A percentile compares a stretch with the other conserved stretches of the same genome.
Evolutionary conservation across 2,329 filamentous ascomycete genomes (phyloP).

Genomic region (Stenocarpella maydis): DNA sequence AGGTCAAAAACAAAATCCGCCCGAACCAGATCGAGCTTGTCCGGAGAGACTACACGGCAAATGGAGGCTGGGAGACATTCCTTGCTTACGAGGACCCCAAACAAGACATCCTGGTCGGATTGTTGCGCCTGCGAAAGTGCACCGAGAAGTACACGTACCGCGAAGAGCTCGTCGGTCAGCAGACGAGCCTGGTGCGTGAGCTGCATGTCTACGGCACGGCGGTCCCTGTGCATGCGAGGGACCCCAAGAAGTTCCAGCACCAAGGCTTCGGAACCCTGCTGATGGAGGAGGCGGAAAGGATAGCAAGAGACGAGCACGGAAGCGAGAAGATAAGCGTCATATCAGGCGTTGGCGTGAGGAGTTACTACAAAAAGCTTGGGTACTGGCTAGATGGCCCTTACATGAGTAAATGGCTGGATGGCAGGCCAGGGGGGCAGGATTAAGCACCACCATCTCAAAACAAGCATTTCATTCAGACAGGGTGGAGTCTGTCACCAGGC

Average conservation of each 20-base stretch:
- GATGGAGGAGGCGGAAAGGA: constrained; percentile 98
- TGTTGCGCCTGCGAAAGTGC: constrained; percentile 90
- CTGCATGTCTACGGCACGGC: constrained; percentile 97
- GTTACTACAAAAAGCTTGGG: constrained; percentile 92
- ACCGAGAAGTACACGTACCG: constrained; percentile 91
- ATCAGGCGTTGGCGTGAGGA: constrained; percentile 94
- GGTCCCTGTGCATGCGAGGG: constrained; percentile 94
- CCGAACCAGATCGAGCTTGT: constrained; percentile 96
- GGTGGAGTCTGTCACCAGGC: not conserved
- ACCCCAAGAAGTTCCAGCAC: constrained; percentile 97
- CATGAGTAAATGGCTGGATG: constrained; percentile 72
- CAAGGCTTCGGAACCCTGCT: constrained; percentile 94
- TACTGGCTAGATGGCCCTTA: constrained; percentile 95
- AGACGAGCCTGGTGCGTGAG: constrained; percentile 90
- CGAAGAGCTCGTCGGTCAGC: constrained; percentile 83
- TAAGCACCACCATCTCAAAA: not conserved
- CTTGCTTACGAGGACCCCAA: constrained; percentile 97
- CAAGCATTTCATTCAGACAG: not conserved
- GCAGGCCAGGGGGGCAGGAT: constrained; percentile 45
- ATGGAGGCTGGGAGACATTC: constrained; percentile 98
- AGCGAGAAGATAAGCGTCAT: constrained; percentile 96
- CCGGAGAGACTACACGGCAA: constrained; percentile 90
- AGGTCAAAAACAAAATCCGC: constrained; percentile 98
- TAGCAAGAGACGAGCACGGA: constrained; percentile 92
- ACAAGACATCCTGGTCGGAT: constrained; percentile 94